Evolutionary conservation across 208 protist species (phyloP).

Genomic region (Acanthamoeba triangularis): DNA sequence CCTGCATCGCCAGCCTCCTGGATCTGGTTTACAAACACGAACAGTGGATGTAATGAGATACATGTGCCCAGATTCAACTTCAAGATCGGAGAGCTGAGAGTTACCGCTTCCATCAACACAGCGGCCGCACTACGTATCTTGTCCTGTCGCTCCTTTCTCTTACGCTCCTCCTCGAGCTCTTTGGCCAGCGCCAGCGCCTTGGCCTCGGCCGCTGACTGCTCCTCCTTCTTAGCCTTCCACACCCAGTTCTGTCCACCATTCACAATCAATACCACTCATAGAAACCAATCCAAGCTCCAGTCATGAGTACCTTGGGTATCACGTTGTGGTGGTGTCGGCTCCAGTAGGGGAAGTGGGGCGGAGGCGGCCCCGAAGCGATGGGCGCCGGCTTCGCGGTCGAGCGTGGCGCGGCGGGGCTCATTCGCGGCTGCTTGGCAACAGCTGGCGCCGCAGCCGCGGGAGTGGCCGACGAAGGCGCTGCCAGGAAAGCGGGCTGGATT

Average conservation of each 20-base stretch:
- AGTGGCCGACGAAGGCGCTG: not conserved
- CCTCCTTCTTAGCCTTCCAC: slow-evolving; percentile 5
- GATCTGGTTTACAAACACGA: not conserved
- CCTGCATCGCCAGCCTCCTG: not conserved
- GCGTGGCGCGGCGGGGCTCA: not conserved
- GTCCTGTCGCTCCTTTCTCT: not conserved
- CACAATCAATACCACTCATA: not conserved
- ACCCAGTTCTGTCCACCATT: not conserved
- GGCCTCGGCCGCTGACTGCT: not conserved
- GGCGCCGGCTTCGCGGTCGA: not conserved
- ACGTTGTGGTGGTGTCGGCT: slow-evolving; percentile 35
- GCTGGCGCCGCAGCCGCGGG: not conserved
- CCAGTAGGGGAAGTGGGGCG: slow-evolving; percentile 7
- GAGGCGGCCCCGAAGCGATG: not conserved
- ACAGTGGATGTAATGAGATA: not conserved
- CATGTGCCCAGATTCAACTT: no score
- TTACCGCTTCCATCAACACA: not conserved
- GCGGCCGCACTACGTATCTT: not conserved
- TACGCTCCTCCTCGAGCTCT: not conserved
- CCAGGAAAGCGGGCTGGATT: not conserved
- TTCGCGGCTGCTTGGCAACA: not conserved
- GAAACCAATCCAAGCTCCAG: not conserved
- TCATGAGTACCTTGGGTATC: not conserved
- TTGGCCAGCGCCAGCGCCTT: not conserved
- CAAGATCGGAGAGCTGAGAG: not conserved